Percentiles rank a stretch among this genome's conserved stretches.
These are phyloP conservation scores for Diutina siamensis DNA, from an alignment of 1,139 yeast species.

Conservation along the genomic window DNA sequence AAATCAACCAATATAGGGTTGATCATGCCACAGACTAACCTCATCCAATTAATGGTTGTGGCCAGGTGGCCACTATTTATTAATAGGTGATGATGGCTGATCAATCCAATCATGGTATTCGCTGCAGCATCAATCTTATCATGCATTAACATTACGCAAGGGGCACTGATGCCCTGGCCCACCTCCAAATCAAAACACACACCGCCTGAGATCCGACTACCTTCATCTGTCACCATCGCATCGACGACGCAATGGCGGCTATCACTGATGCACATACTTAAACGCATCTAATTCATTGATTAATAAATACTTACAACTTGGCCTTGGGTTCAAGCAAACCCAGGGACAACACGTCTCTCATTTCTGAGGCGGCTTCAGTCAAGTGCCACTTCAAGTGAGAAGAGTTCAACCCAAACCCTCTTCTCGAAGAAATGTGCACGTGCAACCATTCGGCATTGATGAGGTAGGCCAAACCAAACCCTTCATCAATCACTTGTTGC, in stretches of 20 bases:
- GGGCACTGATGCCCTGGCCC: neutral
- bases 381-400: constrained; percentile 60
- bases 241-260: no score
- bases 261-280: no score
- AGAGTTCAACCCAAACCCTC: constrained; percentile 54
- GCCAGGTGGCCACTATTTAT: no score
- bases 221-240: no score
- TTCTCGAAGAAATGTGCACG: constrained; percentile 75
- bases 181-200: neutral
- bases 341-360: constrained; percentile 49
- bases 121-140: neutral
- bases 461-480: constrained; percentile 92
- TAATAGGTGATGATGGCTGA: no score
- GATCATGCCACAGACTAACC: no score
- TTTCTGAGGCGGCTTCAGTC: constrained; percentile 70
- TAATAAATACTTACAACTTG: constrained; percentile 16
- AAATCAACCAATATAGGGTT: no score
- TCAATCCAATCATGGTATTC: neutral
- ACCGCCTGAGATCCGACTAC: no score
- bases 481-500: constrained; percentile 92
- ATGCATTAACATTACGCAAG: neutral
- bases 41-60: no score
- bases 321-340: constrained; percentile 27
- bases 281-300: no score
- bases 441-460: constrained; percentile 78